These are phyloP conservation scores for Sphaerosporella brunnea DNA, from an alignment of 495 filamentous ascomycete species.

Conservation along the genomic window DNA sequence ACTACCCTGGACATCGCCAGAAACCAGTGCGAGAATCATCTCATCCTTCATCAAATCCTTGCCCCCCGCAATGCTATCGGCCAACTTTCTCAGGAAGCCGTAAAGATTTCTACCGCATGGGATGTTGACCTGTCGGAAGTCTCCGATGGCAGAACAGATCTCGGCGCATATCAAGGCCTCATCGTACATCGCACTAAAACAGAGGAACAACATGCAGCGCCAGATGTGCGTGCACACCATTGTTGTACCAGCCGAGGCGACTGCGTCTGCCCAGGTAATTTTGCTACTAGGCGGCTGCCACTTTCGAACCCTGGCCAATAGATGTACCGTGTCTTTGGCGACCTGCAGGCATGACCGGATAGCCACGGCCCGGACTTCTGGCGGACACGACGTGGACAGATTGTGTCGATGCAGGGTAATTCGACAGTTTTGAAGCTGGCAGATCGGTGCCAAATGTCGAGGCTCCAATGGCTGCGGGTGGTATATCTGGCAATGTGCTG, in stretches of 20 bases:
- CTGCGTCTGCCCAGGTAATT: slow-evolving; percentile 6
- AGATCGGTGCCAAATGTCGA: slow-evolving; percentile 48
- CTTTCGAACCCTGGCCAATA: slow-evolving; percentile 43
- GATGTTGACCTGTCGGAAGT: slow-evolving; percentile 50
- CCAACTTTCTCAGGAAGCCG: slow-evolving; percentile 60
- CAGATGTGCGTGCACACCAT: slow-evolving; percentile 75
- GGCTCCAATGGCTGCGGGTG: slow-evolving; percentile 52
- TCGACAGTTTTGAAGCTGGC: slow-evolving; percentile 66
- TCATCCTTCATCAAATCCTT: slow-evolving; percentile 56
- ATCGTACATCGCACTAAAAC: slow-evolving; percentile 53
- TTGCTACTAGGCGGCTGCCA: slow-evolving; percentile 5
- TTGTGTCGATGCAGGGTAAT: slow-evolving; percentile 85
- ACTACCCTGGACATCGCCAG: slow-evolving; percentile 75
- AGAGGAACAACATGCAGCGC: slow-evolving; percentile 68
- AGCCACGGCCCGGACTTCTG: slow-evolving; percentile 46
- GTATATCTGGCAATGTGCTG: slow-evolving; percentile 47
- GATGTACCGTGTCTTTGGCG: slow-evolving; percentile 56
- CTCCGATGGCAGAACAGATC: slow-evolving; percentile 47
- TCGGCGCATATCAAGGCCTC: slow-evolving; percentile 56
- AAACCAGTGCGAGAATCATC: slow-evolving; percentile 76
- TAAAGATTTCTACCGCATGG: slow-evolving; percentile 66
- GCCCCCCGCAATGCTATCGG: slow-evolving; percentile 39
- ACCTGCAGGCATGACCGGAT: slow-evolving; percentile 59
- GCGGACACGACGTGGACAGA: slow-evolving; percentile 51
- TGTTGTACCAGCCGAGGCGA: slow-evolving; percentile 40